Evolutionary conservation across 2,329 filamentous ascomycete species (phyloP).

Genomic region (Fusarium compactum): DNA sequence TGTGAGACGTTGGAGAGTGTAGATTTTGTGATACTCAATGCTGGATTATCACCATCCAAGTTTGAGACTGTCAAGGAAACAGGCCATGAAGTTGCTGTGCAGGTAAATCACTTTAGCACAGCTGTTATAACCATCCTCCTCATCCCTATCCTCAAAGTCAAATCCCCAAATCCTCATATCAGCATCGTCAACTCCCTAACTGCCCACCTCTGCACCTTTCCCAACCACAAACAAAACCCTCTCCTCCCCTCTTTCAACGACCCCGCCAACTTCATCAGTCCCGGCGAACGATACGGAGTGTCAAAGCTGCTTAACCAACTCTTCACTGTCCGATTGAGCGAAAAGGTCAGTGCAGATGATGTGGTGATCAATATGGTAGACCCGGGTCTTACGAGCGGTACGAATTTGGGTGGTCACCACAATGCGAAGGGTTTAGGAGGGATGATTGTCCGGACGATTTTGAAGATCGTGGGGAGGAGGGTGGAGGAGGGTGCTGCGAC

Average conservation of each 20-base stretch:
- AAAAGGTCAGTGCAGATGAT: constrained; percentile 51
- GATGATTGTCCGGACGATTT: constrained; percentile 1
- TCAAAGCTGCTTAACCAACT: constrained; percentile 52
- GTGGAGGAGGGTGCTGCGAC: constrained; percentile 58
- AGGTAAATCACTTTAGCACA: constrained; percentile 52
- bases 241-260: constrained; percentile 49
- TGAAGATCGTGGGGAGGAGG: constrained; percentile 47
- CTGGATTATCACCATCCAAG: constrained; percentile 41
- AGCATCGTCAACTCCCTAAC: constrained; percentile 50
- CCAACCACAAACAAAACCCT: constrained; percentile 41
- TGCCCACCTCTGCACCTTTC: constrained; percentile 46
- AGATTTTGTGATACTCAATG: constrained; percentile 52
- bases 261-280: constrained; percentile 37
- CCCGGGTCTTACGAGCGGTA: constrained; percentile 49
- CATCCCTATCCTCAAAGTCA: constrained; percentile 41
- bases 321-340: constrained; percentile 55
- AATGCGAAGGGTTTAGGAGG: constrained; percentile 21
- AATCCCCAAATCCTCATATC: constrained; percentile 26
- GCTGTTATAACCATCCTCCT: constrained; percentile 47
- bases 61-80: constrained; percentile 39
- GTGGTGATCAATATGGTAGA: constrained; percentile 55
- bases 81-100: constrained; percentile 49
- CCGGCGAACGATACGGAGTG: constrained; percentile 44
- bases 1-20: constrained; percentile 34
- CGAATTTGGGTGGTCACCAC: constrained; percentile 33